phyloP scores from a whole-genome alignment of 169 alveolate species.

The Cystoisospora suis region DNA sequence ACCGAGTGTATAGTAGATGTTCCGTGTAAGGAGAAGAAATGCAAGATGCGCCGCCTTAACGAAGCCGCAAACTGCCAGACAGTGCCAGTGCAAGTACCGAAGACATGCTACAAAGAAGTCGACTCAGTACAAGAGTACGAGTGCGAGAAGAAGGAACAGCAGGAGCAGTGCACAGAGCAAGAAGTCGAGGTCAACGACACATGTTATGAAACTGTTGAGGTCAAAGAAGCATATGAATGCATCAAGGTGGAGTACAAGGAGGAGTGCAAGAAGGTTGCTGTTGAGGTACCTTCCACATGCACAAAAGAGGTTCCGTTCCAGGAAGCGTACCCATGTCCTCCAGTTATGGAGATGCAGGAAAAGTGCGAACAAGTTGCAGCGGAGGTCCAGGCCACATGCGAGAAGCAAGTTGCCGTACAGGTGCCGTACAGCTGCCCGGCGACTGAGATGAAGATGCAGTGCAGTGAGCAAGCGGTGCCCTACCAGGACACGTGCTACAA shows the following conservation, averaged over 20 bases:
- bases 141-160: constrained; percentile 54
- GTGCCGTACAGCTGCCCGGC: constrained; percentile 59
- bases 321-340: constrained; percentile 54
- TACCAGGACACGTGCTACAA: constrained; percentile 64
- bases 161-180: constrained; percentile 53
- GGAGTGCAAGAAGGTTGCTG: constrained; percentile 49
- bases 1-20: constrained; percentile 52
- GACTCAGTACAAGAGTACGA: constrained; percentile 48
- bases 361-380: constrained; percentile 45
- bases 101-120: constrained; percentile 62
- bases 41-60: constrained; percentile 59
- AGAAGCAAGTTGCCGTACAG: constrained; percentile 38
- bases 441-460: constrained; percentile 59
- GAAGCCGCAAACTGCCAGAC: constrained; percentile 54
- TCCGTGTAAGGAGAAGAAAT: constrained; percentile 54
- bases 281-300: constrained; percentile 64
- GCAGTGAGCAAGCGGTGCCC: constrained; percentile 52
- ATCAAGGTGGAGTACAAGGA: constrained; percentile 48
- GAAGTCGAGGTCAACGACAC: constrained; percentile 53
- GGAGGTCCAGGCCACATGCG: constrained; percentile 44
- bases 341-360: constrained; percentile 41
- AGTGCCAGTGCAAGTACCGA: constrained; percentile 29
- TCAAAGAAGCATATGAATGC: constrained; percentile 55
- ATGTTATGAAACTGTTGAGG: constrained; percentile 46
- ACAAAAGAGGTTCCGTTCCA: constrained; percentile 46